Base-by-base conservation (phyloP, 208 protist species). In the Trypanosoma congolense region DNA sequence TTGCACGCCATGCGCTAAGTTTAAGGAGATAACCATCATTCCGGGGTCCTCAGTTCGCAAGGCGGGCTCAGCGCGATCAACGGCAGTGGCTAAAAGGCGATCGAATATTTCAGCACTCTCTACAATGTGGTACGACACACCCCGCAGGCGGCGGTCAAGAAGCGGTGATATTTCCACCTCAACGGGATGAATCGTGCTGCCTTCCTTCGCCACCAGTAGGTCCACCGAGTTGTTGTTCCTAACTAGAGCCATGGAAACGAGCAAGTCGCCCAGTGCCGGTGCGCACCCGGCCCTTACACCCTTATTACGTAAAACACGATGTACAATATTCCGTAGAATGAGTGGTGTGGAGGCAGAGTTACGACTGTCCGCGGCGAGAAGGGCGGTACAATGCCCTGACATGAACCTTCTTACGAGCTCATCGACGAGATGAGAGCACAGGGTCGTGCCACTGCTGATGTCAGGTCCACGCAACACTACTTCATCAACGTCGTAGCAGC, bases 151-250 rank as follows among this genome's bases (percentile, higher is more conserved):
- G 14, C 70, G 68, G n/a, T 70, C 76, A 54, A 71, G 80, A 19
- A 87, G 56, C 10, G 76, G 71, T 9, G 62, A 75, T 44, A 76
- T 44, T 47, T 90, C 73, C 44, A 90, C 70, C 49, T 78, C 77
- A 55, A 86, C 87, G 31, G 57, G 65, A 50, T 84, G 75, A 52
- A 77, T 73, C 10, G 65, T 59, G 8, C 65, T 54, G 35, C 77
- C 65, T n/a, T 65, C 70, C 22, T 87, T 67, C 42, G 72, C 67
- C 26, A 74, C 71, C 22, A 90, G 55, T 45, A 90, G 55, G 54
- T 90, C 83, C 16, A 75, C 79, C 16, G 75, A 78, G 33, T 84
- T 70, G 33, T 75, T 73, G 50, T 90, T 79, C 63, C 83, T 86
- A 54, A 90, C 66, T 25, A 90, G 77, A 16, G 79, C 63, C 38